A percentile compares a stretch with the other conserved stretches of the same genome.
Evolutionary conservation across 1,284 basidiomycete species (phyloP).

Genomic region (Malassezia furfur): DNA sequence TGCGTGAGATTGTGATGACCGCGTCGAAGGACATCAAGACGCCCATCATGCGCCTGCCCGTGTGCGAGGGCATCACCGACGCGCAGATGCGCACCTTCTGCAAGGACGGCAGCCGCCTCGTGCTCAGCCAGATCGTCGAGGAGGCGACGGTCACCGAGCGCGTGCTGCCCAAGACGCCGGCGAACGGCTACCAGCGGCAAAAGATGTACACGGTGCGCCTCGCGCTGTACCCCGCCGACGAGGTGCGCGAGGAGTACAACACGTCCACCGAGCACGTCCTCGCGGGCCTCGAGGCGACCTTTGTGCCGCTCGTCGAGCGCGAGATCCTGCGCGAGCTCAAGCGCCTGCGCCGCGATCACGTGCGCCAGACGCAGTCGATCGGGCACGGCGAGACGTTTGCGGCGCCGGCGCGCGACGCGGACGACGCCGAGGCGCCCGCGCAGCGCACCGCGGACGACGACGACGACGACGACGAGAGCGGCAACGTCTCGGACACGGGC

Average conservation of each 20-base stretch:
- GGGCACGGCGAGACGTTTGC: conserved; percentile 60
- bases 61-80: conserved; percentile 32
- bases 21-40: conserved; percentile 93
- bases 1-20: conserved; percentile 99
- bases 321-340: conserved; percentile 81
- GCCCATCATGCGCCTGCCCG: conserved; percentile 87
- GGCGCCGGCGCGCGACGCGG: conserved; percentile 50
- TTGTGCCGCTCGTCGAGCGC: conserved; percentile 73
- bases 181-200: conserved; percentile 55
- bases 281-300: conserved; percentile 62
- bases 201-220: conserved; percentile 76
- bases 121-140: conserved; percentile 81
- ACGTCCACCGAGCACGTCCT: conserved; percentile 67
- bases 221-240: conserved; percentile 73
- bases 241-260: conserved; percentile 79
- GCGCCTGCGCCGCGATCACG: conserved; percentile 69
- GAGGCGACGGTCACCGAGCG: conserved; percentile 72
- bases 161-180: conserved; percentile 60
- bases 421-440: not conserved
- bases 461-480: conserved; percentile 34
- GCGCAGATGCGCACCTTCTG: conserved; percentile 64
- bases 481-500: conserved; percentile 45
- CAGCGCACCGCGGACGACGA: conserved; percentile 14
- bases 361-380: conserved; percentile 67
- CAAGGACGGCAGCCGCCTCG: conserved; percentile 76